Percentiles rank a stretch among this genome's conserved stretches.
Conservation (phyloP, 2,329 filamentous ascomycete genomes). For the Cryphonectria radicalis region DNA sequence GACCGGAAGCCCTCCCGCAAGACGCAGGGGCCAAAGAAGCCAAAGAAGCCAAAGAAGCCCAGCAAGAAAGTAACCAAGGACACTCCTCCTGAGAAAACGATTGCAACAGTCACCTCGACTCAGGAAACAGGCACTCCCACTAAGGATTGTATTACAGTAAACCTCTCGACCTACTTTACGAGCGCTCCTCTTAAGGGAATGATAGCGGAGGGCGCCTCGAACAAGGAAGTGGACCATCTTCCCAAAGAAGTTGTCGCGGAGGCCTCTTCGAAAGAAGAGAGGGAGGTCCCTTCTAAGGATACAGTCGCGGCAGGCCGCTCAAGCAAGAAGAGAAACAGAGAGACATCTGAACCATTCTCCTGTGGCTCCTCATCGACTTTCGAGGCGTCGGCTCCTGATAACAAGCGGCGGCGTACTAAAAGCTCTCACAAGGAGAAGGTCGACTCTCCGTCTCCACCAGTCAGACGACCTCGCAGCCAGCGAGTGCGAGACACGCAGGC, state of each 20-base stretch:
- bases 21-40: neutral
- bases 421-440: neutral
- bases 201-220: too few species aligned
- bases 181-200: too few species aligned
- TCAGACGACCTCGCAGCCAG: neutral
- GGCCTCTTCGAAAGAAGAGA: too few species aligned
- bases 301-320: neutral
- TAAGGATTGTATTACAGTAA: too few species aligned
- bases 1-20: neutral
- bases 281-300: neutral
- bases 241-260: too few species aligned
- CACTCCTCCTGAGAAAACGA: too few species aligned
- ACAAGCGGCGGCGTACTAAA: neutral
- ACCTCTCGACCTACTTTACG: too few species aligned
- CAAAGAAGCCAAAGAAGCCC: neutral
- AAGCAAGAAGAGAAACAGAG: neutral
- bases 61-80: neutral
- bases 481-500: neutral
- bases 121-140: too few species aligned
- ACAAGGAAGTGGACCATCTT: too few species aligned
- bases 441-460: neutral
- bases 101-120: too few species aligned
- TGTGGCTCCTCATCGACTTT: too few species aligned
- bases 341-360: neutral
- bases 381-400: too few species aligned